A percentile compares a stretch with the other conserved stretches of the same genome.
Evolutionary conservation across 2,329 filamentous ascomycete genomes (phyloP).

Genomic region (Corniculantispora saksenae): DNA sequence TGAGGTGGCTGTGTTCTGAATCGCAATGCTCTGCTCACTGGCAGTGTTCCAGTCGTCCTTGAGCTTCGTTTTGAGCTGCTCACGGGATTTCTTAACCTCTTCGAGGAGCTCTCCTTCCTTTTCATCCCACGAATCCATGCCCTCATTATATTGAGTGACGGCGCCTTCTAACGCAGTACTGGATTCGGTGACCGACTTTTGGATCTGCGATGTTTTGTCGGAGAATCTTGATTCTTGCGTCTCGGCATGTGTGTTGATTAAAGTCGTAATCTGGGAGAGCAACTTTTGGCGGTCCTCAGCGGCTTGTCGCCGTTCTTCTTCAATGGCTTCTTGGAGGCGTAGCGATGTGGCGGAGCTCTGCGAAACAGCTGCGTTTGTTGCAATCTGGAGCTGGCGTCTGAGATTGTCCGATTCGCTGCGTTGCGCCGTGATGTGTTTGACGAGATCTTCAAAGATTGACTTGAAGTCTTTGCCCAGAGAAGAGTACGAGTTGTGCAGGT

Average conservation of each 20-base stretch:
- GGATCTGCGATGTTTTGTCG: constrained; percentile 62
- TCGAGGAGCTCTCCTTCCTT: constrained; percentile 70
- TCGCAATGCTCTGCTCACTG: constrained; percentile 77
- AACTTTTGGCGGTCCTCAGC: constrained; percentile 73
- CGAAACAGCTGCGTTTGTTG: constrained; percentile 67
- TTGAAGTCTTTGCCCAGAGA: constrained; percentile 85
- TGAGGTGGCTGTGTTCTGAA: constrained; percentile 79
- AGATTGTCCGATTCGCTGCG: constrained; percentile 74
- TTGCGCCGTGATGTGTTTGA: constrained; percentile 73
- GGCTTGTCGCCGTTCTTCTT: constrained; percentile 74
- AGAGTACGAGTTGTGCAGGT: constrained; percentile 83
- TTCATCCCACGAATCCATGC: constrained; percentile 73
- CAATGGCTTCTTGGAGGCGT: constrained; percentile 67
- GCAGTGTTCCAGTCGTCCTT: constrained; percentile 84
- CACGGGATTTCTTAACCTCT: constrained; percentile 70
- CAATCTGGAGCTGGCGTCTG: constrained; percentile 68
- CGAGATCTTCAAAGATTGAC: constrained; percentile 76
- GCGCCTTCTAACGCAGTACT: constrained; percentile 66
- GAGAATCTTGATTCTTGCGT: constrained; percentile 71
- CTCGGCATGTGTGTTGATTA: constrained; percentile 75
- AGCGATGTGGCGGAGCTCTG: constrained; percentile 68
- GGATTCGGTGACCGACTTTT: constrained; percentile 63
- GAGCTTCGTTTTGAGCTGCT: constrained; percentile 77
- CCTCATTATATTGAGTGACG: constrained; percentile 65
- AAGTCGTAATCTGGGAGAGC: constrained; percentile 71